Conservation (phyloP, 371 early-diverging fungal species). For the Funneliformis caledonium region DNA sequence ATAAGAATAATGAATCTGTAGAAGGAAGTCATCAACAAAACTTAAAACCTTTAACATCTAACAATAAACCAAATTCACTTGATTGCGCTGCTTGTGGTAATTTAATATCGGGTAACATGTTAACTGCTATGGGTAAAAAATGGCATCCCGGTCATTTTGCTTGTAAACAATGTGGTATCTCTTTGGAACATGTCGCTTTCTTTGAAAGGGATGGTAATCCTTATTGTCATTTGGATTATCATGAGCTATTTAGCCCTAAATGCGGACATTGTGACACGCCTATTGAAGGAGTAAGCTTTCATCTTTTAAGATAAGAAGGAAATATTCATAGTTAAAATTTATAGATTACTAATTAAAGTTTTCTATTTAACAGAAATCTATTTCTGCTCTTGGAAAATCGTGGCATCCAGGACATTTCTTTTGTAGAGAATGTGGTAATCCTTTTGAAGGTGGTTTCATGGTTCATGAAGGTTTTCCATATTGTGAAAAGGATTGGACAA, state of each 20-base stretch:
- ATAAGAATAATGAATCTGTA: not conserved
- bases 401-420: slow-evolving; percentile 82
- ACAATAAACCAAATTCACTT: not conserved
- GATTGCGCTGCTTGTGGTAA: slow-evolving; percentile 59
- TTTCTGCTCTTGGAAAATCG: slow-evolving; percentile 68
- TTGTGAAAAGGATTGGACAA: slow-evolving; percentile 72
- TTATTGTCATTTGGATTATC: slow-evolving; percentile 67
- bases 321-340: not conserved
- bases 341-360: not conserved
- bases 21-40: not conserved
- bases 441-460: slow-evolving; percentile 65
- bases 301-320: not conserved
- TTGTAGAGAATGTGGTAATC: slow-evolving; percentile 75
- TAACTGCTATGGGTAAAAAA: slow-evolving; percentile 66
- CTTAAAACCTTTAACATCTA: not conserved
- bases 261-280: slow-evolving; percentile 71
- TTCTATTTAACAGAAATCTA: slow-evolving; percentile 48
- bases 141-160: slow-evolving; percentile 80
- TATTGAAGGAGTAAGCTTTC: slow-evolving; percentile 61
- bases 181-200: slow-evolving; percentile 65
- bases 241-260: slow-evolving; percentile 67
- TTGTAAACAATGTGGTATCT: slow-evolving; percentile 66
- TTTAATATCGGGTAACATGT: slow-evolving; percentile 57
- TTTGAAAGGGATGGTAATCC: slow-evolving; percentile 66
- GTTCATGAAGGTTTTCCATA: slow-evolving; percentile 76